phyloP scores from a whole-genome alignment of 139 green algal genomes.

The Monoraphidium neglectum region DNA sequence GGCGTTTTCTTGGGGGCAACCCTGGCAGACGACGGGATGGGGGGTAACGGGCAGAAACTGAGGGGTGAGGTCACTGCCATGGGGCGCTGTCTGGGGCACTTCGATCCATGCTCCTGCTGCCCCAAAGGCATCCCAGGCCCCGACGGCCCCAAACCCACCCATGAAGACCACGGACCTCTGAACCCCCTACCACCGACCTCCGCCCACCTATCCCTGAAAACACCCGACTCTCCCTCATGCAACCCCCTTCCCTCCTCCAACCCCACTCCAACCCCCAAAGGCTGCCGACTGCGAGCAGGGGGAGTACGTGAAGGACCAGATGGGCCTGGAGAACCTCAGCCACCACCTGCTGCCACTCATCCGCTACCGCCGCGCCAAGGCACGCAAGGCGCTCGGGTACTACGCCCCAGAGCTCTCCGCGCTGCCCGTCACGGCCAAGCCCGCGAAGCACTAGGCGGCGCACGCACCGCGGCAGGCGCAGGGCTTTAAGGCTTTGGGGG shows the following conservation, averaged over 20 bases:
- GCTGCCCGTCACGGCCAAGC: constrained; percentile 15
- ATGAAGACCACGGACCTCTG: background rate
- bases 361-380: constrained; percentile 41
- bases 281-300: constrained; percentile 31
- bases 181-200: too few relatives aligned
- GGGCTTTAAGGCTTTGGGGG: too few relatives aligned
- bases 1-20: too few relatives aligned
- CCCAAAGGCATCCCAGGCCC: too few relatives aligned
- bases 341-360: constrained; percentile 71
- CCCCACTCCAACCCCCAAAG: background rate
- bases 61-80: too few relatives aligned
- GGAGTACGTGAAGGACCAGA: constrained; percentile 62
- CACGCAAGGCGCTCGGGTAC: constrained; percentile 9
- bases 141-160: too few relatives aligned
- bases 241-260: background rate
- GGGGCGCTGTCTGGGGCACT: too few relatives aligned
- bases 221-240: background rate
- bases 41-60: too few relatives aligned
- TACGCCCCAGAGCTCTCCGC: constrained; percentile 30
- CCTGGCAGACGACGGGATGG: too few relatives aligned
- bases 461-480: too few relatives aligned
- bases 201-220: background rate
- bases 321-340: constrained; percentile 56
- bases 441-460: too few relatives aligned
- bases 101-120: too few relatives aligned